Conservation (phyloP, 768 basidiomycete genomes). For the Tricholoma terreum region DNA sequence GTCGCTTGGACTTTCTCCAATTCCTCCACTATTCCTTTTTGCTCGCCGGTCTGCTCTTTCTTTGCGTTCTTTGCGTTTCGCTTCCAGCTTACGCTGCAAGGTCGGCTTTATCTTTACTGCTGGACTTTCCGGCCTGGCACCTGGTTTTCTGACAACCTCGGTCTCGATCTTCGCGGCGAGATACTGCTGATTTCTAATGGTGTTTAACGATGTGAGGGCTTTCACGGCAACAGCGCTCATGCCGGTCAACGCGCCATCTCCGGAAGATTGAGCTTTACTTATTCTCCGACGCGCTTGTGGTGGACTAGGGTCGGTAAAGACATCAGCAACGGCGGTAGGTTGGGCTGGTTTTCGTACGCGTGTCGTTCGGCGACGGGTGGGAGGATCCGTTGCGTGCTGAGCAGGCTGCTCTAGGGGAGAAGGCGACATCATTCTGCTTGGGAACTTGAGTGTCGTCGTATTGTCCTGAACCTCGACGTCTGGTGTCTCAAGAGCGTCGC, state of each 20-base stretch:
- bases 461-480: background rate
- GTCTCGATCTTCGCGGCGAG: conserved; percentile 59
- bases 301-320: conserved; percentile 32
- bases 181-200: conserved; percentile 67
- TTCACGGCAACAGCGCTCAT: conserved; percentile 70
- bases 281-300: conserved; percentile 44
- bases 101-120: conserved; percentile 69
- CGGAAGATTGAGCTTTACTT: conserved; percentile 23
- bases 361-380: conserved; percentile 45
- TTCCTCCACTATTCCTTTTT: conserved; percentile 38
- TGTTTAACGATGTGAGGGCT: conserved; percentile 70
- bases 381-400: conserved; percentile 2
- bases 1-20: conserved; percentile 13
- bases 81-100: conserved; percentile 64
- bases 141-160: conserved; percentile 67
- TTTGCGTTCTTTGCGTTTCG: conserved; percentile 48
- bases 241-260: conserved; percentile 49
- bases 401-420: conserved; percentile 4
- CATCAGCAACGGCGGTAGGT: conserved; percentile 32
- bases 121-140: conserved; percentile 74
- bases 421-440: background rate
- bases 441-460: background rate
- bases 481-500: background rate
- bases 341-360: conserved; percentile 43
- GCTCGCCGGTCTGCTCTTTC: conserved; percentile 63